Evolutionary conservation across 371 early-diverging fungal species (phyloP), one percentile per base, ranked within the genome.

Genomic region (Dinochytrium kinnereticum): DNA sequence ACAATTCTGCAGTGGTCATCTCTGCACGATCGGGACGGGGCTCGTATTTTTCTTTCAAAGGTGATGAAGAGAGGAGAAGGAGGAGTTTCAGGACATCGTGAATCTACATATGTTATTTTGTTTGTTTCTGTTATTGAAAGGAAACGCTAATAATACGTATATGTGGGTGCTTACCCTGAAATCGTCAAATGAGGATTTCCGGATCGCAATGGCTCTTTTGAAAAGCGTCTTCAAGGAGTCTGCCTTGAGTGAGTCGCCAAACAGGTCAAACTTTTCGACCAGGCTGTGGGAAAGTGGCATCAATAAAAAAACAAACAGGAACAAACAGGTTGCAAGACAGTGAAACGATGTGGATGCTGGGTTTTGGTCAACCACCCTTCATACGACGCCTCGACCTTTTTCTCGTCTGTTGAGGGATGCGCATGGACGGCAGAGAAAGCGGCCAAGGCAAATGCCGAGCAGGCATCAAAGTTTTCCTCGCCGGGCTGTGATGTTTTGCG

Each of bases 181-280:
- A 26, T 53, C 55, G 5, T 53, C 55, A 53, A 53, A 53, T 5
- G 55, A 21, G 13, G 55, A n/a, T 5, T 7, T 53, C 26, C 5
- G 13, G 26, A 7, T 24, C 5, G 7, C 5, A 21, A 26, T 7
- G 26, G 55, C 55, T 26, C 5, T 24, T 26, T 53, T 13, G 17
- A 53, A 53, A 5, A 53, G 24, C 5, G 10, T 26, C 10, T 13
- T 26, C 24, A 53, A 26, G 5, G 26, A 13, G 5, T 13, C 26
- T 13, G 55, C 55, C 55, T 53, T 53, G 10, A n/a, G 5, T 5
- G 24, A 53, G 24, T 53, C 55, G 5, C 55, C 55, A 53, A 53
- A 53, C 55, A 53, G 26, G 13, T 53, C 55, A 34, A 61, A 61
- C 61, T 61, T 61, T 34, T 61, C 61, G 5, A 61, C 26, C 17